Conservation (phyloP, 257 asterid species). For the Gentiana macrophylla region DNA sequence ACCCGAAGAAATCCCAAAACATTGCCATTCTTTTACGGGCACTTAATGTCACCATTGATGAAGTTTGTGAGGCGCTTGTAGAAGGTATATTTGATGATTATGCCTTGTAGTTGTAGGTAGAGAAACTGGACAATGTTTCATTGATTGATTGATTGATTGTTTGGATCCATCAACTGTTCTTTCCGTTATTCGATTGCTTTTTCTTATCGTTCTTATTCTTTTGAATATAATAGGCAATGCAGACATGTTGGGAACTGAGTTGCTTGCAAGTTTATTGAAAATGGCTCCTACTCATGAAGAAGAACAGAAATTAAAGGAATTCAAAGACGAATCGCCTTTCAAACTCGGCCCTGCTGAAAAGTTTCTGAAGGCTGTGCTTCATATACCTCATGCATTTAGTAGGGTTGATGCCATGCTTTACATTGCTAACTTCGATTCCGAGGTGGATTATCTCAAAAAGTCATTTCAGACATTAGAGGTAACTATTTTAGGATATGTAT, state of each 20-base stretch:
- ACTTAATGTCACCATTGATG: constrained; percentile 54
- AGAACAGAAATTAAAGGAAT: constrained; percentile 48
- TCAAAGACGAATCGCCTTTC: constrained; percentile 41
- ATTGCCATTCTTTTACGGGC: constrained; percentile 65
- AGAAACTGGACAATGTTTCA: no score
- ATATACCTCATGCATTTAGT: constrained; percentile 67
- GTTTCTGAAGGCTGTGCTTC: constrained; percentile 62
- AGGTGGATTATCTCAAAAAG: constrained; percentile 54
- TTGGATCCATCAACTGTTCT: neutral
- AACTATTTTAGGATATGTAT: neutral
- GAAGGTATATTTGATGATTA: constrained; percentile 38
- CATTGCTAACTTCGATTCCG: constrained; percentile 52
- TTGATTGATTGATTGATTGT: no score
- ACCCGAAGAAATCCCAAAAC: constrained; percentile 75
- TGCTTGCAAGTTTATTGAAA: constrained; percentile 60
- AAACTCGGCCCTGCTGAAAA: constrained; percentile 70
- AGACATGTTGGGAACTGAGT: constrained; percentile 54
- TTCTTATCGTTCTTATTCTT: neutral
- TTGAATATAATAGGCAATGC: constrained; percentile 40
- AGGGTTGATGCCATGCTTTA: constrained; percentile 82
- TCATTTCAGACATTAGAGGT: constrained; percentile 78
- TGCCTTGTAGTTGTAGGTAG: no score
- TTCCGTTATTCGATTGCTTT: neutral
- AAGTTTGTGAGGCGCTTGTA: constrained; percentile 72
- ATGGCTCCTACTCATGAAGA: constrained; percentile 86